Conservation (phyloP, 108 stramenopile genomes). For the Skeletonema marinoi region DNA sequence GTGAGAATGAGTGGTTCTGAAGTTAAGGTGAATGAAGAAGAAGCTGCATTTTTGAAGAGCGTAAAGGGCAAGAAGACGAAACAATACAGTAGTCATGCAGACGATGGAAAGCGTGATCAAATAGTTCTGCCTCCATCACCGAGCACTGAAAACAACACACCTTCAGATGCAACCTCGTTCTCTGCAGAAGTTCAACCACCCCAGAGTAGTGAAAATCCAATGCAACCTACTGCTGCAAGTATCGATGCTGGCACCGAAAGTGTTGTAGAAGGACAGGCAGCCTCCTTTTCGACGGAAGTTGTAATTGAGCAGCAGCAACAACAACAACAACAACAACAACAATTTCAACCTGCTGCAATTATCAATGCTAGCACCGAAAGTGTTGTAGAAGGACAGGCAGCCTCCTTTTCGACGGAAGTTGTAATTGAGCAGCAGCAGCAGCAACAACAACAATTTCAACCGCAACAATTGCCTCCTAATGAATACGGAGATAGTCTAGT, state of each 20-base stretch:
- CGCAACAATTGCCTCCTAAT: not conserved
- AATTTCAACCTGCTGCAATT: not conserved
- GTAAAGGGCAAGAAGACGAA: slow-evolving; percentile 1
- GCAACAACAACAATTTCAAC: not conserved
- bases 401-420: not conserved
- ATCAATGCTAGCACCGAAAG: not conserved
- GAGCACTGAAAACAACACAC: not conserved
- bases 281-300: not conserved
- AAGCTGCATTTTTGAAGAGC: slow-evolving; percentile 31
- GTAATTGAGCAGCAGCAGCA: not conserved
- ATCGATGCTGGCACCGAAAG: not conserved
- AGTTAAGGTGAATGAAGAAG: slow-evolving; percentile 8
- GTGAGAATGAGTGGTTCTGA: slow-evolving; percentile 9
- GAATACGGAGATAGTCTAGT: not conserved
- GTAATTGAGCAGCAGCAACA: not conserved
- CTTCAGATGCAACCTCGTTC: not conserved
- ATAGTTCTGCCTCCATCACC: not conserved
- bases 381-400: not conserved
- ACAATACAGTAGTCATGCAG: not conserved
- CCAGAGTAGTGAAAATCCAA: not conserved
- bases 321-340: not conserved
- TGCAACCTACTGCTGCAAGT: not conserved
- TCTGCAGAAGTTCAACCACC: not conserved
- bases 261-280: not conserved
- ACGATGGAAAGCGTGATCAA: not conserved